These are phyloP conservation scores for Neoscytalidium dimidiatum DNA, from an alignment of 2,329 filamentous ascomycete genomes.

Conservation along the genomic window DNA sequence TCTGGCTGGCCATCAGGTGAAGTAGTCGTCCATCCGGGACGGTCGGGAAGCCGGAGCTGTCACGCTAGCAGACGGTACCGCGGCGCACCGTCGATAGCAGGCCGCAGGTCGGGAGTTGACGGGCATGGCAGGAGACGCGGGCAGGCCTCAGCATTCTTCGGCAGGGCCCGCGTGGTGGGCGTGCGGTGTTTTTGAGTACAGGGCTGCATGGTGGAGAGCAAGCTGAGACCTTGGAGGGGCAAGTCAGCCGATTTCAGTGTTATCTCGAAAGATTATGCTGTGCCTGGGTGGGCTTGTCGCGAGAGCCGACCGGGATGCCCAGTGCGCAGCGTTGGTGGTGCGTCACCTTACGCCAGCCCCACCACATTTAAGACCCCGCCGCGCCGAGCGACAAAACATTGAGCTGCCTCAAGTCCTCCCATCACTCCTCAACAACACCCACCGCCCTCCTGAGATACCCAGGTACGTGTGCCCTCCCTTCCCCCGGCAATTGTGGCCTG, in stretches of 20 bases:
- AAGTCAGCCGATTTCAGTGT: constrained; percentile 16
- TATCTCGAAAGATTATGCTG: constrained; percentile 18
- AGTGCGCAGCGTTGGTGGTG: constrained; percentile 9
- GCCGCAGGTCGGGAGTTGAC: constrained; percentile 1
- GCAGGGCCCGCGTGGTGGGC: not conserved
- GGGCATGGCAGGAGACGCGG: not conserved
- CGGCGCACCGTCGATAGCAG: not conserved
- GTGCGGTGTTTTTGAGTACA: constrained; percentile 9
- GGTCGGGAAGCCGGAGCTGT: not conserved
- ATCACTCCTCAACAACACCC: constrained; percentile 11
- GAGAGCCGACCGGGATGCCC: not conserved
- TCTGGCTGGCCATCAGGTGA: not conserved
- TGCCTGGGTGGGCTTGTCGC: not conserved
- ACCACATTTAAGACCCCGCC: constrained; percentile 21
- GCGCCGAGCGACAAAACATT: constrained; percentile 18
- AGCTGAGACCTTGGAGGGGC: constrained; percentile 1
- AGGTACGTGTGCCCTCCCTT: not conserved
- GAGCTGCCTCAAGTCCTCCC: constrained; percentile 2
- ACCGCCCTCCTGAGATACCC: not conserved
- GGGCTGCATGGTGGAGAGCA: constrained; percentile 1
- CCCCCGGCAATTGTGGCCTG: not conserved
- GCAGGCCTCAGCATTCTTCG: not conserved
- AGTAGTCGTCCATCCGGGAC: not conserved
- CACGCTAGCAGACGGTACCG: not conserved
- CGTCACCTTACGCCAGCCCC: constrained; percentile 10